Evolutionary conservation across 768 basidiomycete species (phyloP), one percentile per base, ranked within the genome.

Genomic region (Trametes villosa): DNA sequence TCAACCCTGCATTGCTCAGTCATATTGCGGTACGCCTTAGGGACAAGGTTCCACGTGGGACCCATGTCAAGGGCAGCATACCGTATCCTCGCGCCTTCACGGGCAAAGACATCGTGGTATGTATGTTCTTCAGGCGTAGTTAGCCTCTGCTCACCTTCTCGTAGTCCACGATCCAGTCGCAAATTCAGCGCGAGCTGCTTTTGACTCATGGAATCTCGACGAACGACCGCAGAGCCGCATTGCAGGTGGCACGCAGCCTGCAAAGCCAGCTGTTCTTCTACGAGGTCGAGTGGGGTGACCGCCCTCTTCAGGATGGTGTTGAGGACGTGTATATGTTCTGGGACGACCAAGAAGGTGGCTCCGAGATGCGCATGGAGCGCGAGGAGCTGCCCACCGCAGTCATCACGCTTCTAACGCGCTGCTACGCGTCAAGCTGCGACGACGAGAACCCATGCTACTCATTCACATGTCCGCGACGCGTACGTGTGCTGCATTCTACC

Each of bases 211-310:
- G 85, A 12, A 79, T 89, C 34, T 86, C 87, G 3, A 87, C 86
- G 0, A 88, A 83, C 61, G 93, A 96, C 66, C 82, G 96, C 9
- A 84, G 91, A 7, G 87, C 89, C 17, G 93, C 96, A 4, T 77
- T 97, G 29, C 87, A 91, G 70, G 88, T 96, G 36, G 97, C 94
- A 4, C 87, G 94, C 38, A 92, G 91, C 58, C 79, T 98, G 36
- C 95, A 98, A 70, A 88, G 85, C 59, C 94, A 96, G 71, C 81
- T 98, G 5, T 98, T 94, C 80, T 96, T 97, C 74, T 93, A 94
- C 70, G 96, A 98, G 72, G 95, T 98, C 8, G 95, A 98, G 70
- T 96, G 95, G 92, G 93, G 91, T 30, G 86, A 87, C 50, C 85
- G 87, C 20, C 80, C 87, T 1, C 75, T 97, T 55, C 86, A 90